A percentile compares a stretch with the other conserved stretches of the same genome.
phyloP scores from a whole-genome alignment of 192 early-diverging fungal species.

The Coemansia sp. region DNA sequence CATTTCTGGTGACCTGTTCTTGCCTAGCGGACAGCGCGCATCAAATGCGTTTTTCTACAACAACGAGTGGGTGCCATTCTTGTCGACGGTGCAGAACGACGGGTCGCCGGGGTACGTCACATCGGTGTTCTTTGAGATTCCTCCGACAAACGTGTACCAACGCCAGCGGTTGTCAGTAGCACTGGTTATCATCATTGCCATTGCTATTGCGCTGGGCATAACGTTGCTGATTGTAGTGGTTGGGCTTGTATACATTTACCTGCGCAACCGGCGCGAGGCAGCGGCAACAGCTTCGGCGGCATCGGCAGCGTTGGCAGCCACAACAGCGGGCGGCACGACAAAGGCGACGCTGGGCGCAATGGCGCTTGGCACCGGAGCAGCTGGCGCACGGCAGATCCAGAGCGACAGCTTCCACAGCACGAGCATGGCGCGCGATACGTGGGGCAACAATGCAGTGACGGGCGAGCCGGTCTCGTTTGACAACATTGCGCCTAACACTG shows the following conservation, averaged over 20 bases:
- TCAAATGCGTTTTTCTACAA: constrained; percentile 49
- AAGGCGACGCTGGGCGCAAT: constrained; percentile 24
- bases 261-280: constrained; percentile 55
- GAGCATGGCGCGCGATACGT: constrained; percentile 24
- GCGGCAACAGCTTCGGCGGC: constrained; percentile 52
- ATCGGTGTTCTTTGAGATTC: constrained; percentile 48
- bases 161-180: constrained; percentile 54
- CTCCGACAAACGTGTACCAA: constrained; percentile 49
- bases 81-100: constrained; percentile 46
- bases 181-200: constrained; percentile 67
- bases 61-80: constrained; percentile 47
- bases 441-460: constrained; percentile 29
- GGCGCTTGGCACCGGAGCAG: constrained; percentile 15
- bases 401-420: constrained; percentile 12
- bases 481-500: constrained; percentile 43
- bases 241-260: constrained; percentile 59
- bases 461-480: constrained; percentile 51
- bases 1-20: constrained; percentile 38
- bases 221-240: constrained; percentile 63
- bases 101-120: constrained; percentile 40
- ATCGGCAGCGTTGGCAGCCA: constrained; percentile 47
- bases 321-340: constrained; percentile 34
- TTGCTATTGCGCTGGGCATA: constrained; percentile 65
- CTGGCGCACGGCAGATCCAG: constrained; percentile 16
- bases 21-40: constrained; percentile 30